A percentile compares a stretch with the other conserved stretches of the same genome.
Conservation (phyloP, 192 early-diverging fungal genomes). For the Coemansia furcata region DNA sequence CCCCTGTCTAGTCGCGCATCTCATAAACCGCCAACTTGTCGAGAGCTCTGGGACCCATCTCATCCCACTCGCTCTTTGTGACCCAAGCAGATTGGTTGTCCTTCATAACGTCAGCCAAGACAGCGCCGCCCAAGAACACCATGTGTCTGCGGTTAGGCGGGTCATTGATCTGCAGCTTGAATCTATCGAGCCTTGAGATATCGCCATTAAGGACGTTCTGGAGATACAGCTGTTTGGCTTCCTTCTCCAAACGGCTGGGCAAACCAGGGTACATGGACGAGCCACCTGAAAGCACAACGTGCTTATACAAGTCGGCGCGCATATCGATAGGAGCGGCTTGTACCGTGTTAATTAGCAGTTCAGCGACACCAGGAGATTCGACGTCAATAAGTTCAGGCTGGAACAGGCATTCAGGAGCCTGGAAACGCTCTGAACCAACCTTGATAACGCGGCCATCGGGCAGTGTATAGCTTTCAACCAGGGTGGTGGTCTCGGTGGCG, state of each 20-base stretch:
- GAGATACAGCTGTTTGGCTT: conserved; percentile 95
- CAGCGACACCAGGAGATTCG: conserved; percentile 90
- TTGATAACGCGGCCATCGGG: conserved; percentile 99
- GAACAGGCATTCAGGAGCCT: conserved; percentile 98
- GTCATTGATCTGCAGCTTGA: conserved; percentile 97
- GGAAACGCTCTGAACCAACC: conserved; percentile 96
- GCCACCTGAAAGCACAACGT: conserved; percentile 97
- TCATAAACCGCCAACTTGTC: conserved; percentile 48
- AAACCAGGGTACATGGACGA: conserved; percentile 99
- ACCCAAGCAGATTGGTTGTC: conserved; percentile 88
- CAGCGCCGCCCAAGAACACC: conserved; percentile 97
- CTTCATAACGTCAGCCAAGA: conserved; percentile 94
- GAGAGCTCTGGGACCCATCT: conserved; percentile 76
- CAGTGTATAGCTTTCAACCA: conserved; percentile 94
- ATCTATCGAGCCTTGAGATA: conserved; percentile 75
- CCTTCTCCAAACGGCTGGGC: conserved; percentile 96
- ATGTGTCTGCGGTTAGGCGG: conserved; percentile 97
- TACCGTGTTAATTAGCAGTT: conserved; percentile 91
- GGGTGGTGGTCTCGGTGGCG: conserved; percentile 93
- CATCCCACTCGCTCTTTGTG: conserved; percentile 91
- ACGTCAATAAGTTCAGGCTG: conserved; percentile 96
- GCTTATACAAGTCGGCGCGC: conserved; percentile 92
- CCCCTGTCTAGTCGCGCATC: conserved; percentile 24
- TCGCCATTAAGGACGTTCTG: conserved; percentile 87
- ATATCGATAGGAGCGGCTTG: conserved; percentile 90